phyloP scores from a whole-genome alignment of 1,284 basidiomycete species.

The Trametes hirsuta region DNA sequence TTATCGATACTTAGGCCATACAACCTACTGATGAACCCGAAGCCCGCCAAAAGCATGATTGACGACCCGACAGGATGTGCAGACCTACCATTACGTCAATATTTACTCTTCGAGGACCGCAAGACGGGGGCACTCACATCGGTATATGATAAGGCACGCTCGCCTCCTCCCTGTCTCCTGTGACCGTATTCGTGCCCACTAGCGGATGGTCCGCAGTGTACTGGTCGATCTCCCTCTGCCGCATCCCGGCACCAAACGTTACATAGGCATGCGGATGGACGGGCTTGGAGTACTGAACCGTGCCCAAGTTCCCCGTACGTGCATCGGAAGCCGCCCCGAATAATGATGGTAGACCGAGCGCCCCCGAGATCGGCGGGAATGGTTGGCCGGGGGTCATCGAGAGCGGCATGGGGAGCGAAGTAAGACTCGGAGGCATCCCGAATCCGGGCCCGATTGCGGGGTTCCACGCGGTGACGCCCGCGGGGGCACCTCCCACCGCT shows the following conservation, averaged over 20 bases:
- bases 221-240: slow-evolving; percentile 82
- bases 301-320: slow-evolving; percentile 5
- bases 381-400: neutral
- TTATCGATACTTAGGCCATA: slow-evolving; percentile 87
- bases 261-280: slow-evolving; percentile 73
- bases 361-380: neutral
- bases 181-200: slow-evolving; percentile 45
- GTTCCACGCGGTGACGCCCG: slow-evolving; percentile 15
- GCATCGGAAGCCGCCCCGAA: neutral
- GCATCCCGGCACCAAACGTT: slow-evolving; percentile 82
- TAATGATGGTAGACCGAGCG: neutral
- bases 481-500: neutral
- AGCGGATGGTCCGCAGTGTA: slow-evolving; percentile 74
- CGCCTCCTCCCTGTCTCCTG: slow-evolving; percentile 49
- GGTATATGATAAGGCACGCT: slow-evolving; percentile 85
- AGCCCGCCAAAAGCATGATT: slow-evolving; percentile 86
- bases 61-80: slow-evolving; percentile 81
- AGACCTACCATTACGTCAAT: slow-evolving; percentile 44
- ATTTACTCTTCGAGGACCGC: slow-evolving; percentile 11
- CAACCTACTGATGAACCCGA: slow-evolving; percentile 85
- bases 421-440: neutral
- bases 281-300: slow-evolving; percentile 44
- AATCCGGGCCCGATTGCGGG: neutral
- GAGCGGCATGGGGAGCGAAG: neutral
- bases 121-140: slow-evolving; percentile 53